Evolutionary conservation across 2,329 filamentous ascomycete genomes (phyloP), one percentile per base, ranked within the genome.

Genomic region (Trichoderma cornu-damae): DNA sequence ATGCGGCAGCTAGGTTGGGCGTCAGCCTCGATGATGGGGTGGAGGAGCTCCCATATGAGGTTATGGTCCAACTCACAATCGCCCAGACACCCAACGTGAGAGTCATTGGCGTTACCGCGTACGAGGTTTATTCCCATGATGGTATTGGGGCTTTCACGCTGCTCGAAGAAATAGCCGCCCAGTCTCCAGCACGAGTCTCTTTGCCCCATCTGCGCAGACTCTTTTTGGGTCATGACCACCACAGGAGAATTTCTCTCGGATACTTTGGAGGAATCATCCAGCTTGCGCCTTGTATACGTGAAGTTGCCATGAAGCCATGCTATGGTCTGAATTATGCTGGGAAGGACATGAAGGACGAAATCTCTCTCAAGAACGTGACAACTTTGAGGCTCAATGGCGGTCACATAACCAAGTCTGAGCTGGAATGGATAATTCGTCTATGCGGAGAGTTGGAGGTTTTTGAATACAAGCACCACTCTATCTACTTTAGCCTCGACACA

Each of bases 251-350:
- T 22, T 51, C 34, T n/a, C 24, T 51, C 3, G 34, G 35, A 51
- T 51, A 51, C 48, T 51, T 51, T 51, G 48, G 48, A 8, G 48
- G 48, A 1, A 40, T 51, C 30, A 37, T 51, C 35, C 22, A 51
- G 24, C 35, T 51, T 51, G 48, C 48, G 11, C 35, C 48, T 2
- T 6, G 12, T 6, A 14, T 51, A 12, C 16, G 3, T 3, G 35
- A 38, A n/a, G 8, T 51, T 16, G 38, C 6, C 9, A 16, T 35
- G 20, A 24, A 22, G 4, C 47, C 47, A 18, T 37, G 34, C 22
- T 50, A 50, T 11, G 47, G 47, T 9, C n/a, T 38, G 3, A 4
- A 50, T 18, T 38, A 34, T 9, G 34, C 26, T 24, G 48, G 40
- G 24, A 4, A 26, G 34, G 6, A 4, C 22, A 7, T 20, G 11